Conservation (phyloP, 192 early-diverging fungal genomes). For the Endogone sp. region DNA sequence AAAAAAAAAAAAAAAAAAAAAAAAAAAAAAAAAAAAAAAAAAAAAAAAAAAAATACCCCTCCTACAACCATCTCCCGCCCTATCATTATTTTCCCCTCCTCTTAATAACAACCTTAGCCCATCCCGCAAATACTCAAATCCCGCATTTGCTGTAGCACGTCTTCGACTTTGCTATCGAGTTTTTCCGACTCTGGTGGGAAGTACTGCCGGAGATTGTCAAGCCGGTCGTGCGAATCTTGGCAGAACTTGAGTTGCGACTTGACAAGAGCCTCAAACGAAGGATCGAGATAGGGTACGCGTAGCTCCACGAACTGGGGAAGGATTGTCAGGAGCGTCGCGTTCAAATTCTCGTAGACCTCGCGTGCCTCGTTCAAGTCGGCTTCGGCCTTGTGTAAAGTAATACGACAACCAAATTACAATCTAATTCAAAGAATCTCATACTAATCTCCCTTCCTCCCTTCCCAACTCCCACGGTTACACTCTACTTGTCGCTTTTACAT, state of each 20-base stretch:
- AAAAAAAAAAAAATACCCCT: too few relatives aligned
- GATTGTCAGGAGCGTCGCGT: slow-evolving; percentile 76
- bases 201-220: slow-evolving; percentile 60
- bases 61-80: too few relatives aligned
- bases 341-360: slow-evolving; percentile 78
- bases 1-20: too few relatives aligned
- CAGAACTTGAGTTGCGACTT: slow-evolving; percentile 93
- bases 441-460: too few relatives aligned
- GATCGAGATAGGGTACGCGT: slow-evolving; percentile 87
- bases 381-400: slow-evolving; percentile 60
- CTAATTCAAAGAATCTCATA: too few relatives aligned
- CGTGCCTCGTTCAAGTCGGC: slow-evolving; percentile 70
- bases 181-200: slow-evolving; percentile 59
- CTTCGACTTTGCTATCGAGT: slow-evolving; percentile 71
- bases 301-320: slow-evolving; percentile 89
- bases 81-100: too few relatives aligned
- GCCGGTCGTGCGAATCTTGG: slow-evolving; percentile 70
- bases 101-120: too few relatives aligned
- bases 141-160: slow-evolving; percentile 84
- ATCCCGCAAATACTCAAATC: slow-evolving; percentile 88
- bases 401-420: not conserved
- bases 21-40: too few relatives aligned
- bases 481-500: too few relatives aligned
- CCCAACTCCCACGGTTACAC: too few relatives aligned
- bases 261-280: slow-evolving; percentile 94